phyloP scores from a whole-genome alignment of 257 asterid species.

The Solanum peruvianum region DNA sequence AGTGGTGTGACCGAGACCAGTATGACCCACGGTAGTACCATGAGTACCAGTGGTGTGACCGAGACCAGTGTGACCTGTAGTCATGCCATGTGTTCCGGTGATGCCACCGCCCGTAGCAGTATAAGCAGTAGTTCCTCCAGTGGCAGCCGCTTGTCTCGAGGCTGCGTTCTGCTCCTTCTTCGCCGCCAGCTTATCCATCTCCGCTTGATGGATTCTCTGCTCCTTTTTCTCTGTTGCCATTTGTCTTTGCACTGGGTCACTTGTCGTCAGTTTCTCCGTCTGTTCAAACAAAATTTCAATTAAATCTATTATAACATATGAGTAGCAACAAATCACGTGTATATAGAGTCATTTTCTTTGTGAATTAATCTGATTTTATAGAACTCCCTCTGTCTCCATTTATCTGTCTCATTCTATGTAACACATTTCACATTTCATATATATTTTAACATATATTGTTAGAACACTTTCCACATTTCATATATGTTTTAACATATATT shows the following conservation, averaged over 20 bases:
- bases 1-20: not conserved
- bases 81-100: not conserved
- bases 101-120: not conserved
- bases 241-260: conserved; percentile 21
- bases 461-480: too few relatives aligned
- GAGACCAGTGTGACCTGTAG: not conserved
- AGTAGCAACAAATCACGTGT: too few relatives aligned
- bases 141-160: not conserved
- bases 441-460: too few relatives aligned
- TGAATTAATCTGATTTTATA: too few relatives aligned
- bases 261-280: conserved; percentile 19
- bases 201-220: conserved; percentile 10
- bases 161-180: conserved; percentile 10
- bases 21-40: not conserved
- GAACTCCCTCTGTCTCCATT: too few relatives aligned
- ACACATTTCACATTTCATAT: too few relatives aligned
- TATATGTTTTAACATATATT: too few relatives aligned
- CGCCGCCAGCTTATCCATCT: conserved; percentile 8
- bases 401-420: too few relatives aligned
- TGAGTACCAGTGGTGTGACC: not conserved
- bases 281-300: not conserved
- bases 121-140: not conserved
- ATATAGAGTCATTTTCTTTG: too few relatives aligned
- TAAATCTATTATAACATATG: too few relatives aligned
- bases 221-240: conserved; percentile 21